Conservation (phyloP, 2,329 filamentous ascomycete genomes). For the Colletotrichum sp. region DNA sequence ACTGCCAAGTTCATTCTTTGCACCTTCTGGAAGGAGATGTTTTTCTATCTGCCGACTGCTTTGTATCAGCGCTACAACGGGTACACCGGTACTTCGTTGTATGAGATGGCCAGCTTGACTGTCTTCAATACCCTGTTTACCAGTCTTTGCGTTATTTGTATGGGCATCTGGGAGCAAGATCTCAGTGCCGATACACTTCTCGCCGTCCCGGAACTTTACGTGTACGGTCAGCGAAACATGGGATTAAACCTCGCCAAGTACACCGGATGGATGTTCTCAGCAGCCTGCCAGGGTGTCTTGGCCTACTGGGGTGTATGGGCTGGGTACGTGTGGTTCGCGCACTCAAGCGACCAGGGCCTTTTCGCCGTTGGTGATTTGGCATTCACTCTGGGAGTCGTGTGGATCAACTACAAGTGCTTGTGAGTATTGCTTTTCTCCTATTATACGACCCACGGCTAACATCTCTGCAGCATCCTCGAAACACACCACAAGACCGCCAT, state of each 20-base stretch:
- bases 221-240: constrained; percentile 73
- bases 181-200: constrained; percentile 82
- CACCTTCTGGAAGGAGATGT: constrained; percentile 88
- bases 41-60: constrained; percentile 86
- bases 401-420: constrained; percentile 81
- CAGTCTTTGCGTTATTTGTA: constrained; percentile 83
- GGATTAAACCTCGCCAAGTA: constrained; percentile 81
- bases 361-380: constrained; percentile 77
- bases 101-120: constrained; percentile 84
- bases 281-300: constrained; percentile 73
- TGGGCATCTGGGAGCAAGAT: constrained; percentile 93
- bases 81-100: constrained; percentile 89
- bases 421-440: constrained; percentile 44
- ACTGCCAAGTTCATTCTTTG: constrained; percentile 88
- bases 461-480: constrained; percentile 65
- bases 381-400: constrained; percentile 72
- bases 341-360: constrained; percentile 68
- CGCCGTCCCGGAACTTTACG: constrained; percentile 92
- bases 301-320: constrained; percentile 71
- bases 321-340: constrained; percentile 53
- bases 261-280: constrained; percentile 78
- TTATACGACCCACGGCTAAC: constrained; percentile 23
- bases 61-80: constrained; percentile 84
- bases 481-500: constrained; percentile 76
- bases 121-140: constrained; percentile 97